A percentile compares a stretch with the other conserved stretches of the same genome.
These are phyloP conservation scores for Aspergillus asperescens DNA, from an alignment of 495 filamentous ascomycete genomes.

Conservation along the genomic window DNA sequence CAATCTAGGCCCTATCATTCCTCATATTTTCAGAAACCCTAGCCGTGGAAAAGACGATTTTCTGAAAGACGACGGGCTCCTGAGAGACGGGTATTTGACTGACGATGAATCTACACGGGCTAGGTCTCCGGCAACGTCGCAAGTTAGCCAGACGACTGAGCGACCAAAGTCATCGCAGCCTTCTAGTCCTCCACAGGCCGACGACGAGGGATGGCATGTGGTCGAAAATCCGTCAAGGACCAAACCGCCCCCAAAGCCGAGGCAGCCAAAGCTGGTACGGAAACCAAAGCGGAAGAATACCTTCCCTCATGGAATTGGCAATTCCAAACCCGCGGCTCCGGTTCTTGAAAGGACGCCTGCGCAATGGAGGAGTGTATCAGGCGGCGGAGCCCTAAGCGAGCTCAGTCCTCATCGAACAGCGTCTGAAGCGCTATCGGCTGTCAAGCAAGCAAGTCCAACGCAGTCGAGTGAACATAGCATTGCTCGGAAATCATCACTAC, in stretches of 20 bases:
- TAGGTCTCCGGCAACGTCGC: conserved; percentile 33
- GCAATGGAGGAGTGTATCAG: conserved; percentile 33
- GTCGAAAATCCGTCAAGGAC: conserved; percentile 28
- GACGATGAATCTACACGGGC: conserved; percentile 32
- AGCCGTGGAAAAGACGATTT: conserved; percentile 2
- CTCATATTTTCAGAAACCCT: conserved; percentile 34
- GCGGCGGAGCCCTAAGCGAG: conserved; percentile 22
- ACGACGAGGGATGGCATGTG: conserved; percentile 37
- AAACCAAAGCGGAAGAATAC: conserved; percentile 13
- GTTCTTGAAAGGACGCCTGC: conserved; percentile 29
- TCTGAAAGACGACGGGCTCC: background rate
- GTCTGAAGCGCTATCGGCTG: conserved; percentile 38
- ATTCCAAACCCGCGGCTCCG: conserved; percentile 31
- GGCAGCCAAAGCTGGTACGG: background rate
- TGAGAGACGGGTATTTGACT: conserved; percentile 38
- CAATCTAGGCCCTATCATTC: conserved; percentile 32
- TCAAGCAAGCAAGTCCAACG: conserved; percentile 36
- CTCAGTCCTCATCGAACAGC: conserved; percentile 27
- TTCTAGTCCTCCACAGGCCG: conserved; percentile 24
- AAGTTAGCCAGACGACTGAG: conserved; percentile 31
- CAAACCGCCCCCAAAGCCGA: background rate
- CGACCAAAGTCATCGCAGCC: conserved; percentile 26
- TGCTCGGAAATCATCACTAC: background rate
- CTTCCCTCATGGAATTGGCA: conserved; percentile 28
- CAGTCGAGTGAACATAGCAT: conserved; percentile 9